A percentile compares a stretch with the other conserved stretches of the same genome.
Conservation (phyloP, 2,329 filamentous ascomycete genomes). For the Cyphellophora attinorum region DNA sequence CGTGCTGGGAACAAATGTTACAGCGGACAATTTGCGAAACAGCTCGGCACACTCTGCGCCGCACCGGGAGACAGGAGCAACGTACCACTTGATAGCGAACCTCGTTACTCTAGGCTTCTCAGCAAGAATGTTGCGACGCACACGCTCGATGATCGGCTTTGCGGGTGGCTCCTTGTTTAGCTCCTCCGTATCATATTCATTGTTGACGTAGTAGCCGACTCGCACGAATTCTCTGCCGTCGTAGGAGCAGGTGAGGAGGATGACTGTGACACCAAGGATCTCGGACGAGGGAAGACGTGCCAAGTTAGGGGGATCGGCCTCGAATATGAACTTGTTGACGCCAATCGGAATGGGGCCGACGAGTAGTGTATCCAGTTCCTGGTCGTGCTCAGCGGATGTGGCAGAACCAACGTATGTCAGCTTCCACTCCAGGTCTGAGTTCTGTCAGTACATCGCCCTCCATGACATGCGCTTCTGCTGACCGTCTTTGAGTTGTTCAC, state of each 20-base stretch:
- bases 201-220: constrained; percentile 99
- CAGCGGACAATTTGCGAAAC: too few species aligned
- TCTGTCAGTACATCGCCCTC: constrained; percentile 18
- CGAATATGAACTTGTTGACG: constrained; percentile 97
- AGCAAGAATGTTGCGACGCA: constrained; percentile 82
- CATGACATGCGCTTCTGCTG: too few species aligned
- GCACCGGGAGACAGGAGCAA: not conserved
- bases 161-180: constrained; percentile 79
- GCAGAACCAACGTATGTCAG: constrained; percentile 97
- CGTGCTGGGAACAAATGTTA: too few species aligned
- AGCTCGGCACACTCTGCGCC: too few species aligned
- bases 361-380: constrained; percentile 93
- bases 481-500: constrained; percentile 92
- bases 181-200: constrained; percentile 92
- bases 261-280: constrained; percentile 92
- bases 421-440: constrained; percentile 93
- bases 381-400: constrained; percentile 92
- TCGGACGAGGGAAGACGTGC: constrained; percentile 87
- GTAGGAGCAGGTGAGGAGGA: constrained; percentile 92
- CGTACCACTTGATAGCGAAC: constrained; percentile 97
- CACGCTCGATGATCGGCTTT: constrained; percentile 86
- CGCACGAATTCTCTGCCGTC: constrained; percentile 94
- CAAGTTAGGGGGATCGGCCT: constrained; percentile 85
- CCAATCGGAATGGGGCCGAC: constrained; percentile 96
- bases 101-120: constrained; percentile 96